Evolutionary conservation across 2,329 filamentous ascomycete genomes (phyloP).

Genomic region (Apiospora saccharicola): DNA sequence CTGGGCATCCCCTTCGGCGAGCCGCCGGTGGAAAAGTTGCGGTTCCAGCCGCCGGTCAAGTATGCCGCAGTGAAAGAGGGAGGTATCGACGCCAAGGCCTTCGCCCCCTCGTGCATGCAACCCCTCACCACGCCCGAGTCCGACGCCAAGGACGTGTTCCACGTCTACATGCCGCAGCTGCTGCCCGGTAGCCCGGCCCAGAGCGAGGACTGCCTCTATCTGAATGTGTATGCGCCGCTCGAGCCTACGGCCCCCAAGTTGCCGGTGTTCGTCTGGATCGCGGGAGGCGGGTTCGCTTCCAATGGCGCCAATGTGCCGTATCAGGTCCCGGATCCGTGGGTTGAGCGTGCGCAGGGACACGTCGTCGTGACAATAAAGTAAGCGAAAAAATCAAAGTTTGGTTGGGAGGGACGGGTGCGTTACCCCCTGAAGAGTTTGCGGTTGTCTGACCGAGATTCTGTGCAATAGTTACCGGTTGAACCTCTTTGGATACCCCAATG

Average conservation of each 20-base stretch:
- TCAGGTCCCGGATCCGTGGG: conserved; percentile 34
- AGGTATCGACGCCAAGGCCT: conserved; percentile 35
- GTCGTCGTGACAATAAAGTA: conserved; percentile 50
- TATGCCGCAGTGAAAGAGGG: conserved; percentile 33
- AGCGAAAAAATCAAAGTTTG: background rate
- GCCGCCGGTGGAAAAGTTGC: conserved; percentile 59
- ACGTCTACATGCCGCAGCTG: conserved; percentile 26
- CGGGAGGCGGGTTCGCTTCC: conserved; percentile 37
- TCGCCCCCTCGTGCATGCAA: conserved; percentile 42
- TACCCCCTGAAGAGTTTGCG: background rate
- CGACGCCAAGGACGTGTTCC: conserved; percentile 34
- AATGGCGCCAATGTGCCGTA: conserved; percentile 31
- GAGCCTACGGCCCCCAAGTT: conserved; percentile 31
- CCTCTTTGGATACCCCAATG: conserved; percentile 45
- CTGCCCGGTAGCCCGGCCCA: conserved; percentile 16
- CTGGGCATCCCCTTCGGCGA: conserved; percentile 62
- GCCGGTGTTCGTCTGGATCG: conserved; percentile 37
- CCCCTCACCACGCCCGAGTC: conserved; percentile 34
- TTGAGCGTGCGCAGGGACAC: conserved; percentile 31
- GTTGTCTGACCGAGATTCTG: background rate
- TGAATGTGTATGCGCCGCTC: conserved; percentile 44
- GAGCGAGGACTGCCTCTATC: conserved; percentile 45
- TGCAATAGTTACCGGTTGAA: conserved; percentile 43
- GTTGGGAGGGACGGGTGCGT: background rate
- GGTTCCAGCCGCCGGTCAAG: conserved; percentile 48